phyloP scores from a whole-genome alignment of 106 monocot genomes.

The Vanilla planifolia region DNA sequence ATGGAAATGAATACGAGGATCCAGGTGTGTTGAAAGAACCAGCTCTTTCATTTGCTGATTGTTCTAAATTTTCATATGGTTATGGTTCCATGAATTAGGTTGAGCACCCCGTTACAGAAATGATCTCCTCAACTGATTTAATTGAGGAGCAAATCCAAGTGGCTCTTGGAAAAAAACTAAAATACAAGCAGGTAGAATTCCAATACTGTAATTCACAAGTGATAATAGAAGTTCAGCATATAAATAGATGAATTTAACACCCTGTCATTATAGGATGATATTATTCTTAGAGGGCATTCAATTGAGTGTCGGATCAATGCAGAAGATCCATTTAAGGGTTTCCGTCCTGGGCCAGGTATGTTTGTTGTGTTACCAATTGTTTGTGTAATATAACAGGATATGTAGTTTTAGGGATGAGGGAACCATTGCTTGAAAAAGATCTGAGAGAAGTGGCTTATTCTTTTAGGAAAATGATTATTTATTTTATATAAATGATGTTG shows the following conservation, averaged over 20 bases:
- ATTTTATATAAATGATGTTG: no score
- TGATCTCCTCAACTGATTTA: constrained; percentile 94
- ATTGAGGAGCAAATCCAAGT: constrained; percentile 92
- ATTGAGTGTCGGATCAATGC: constrained; percentile 97
- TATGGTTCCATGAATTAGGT: constrained; percentile 40
- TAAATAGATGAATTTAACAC: no score
- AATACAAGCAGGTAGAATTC: constrained; percentile 63
- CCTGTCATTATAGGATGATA: constrained; percentile 69
- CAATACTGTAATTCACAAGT: not conserved
- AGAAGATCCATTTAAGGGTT: constrained; percentile 94
- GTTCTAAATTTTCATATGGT: not conserved
- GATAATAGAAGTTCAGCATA: no score
- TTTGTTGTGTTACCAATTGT: not conserved
- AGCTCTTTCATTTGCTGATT: not conserved
- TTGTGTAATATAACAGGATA: not conserved
- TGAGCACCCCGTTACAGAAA: constrained; percentile 95
- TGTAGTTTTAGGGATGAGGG: no score
- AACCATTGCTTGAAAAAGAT: no score
- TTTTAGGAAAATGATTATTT: no score
- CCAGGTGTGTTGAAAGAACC: constrained; percentile 73
- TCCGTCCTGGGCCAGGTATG: constrained; percentile 92
- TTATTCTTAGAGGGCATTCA: constrained; percentile 94
- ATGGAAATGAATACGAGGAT: constrained; percentile 99
- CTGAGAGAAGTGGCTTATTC: no score
- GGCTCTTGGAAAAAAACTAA: constrained; percentile 77